These are phyloP conservation scores for Coemansia sp. DNA, from an alignment of 192 early-diverging fungal species.

Conservation along the genomic window DNA sequence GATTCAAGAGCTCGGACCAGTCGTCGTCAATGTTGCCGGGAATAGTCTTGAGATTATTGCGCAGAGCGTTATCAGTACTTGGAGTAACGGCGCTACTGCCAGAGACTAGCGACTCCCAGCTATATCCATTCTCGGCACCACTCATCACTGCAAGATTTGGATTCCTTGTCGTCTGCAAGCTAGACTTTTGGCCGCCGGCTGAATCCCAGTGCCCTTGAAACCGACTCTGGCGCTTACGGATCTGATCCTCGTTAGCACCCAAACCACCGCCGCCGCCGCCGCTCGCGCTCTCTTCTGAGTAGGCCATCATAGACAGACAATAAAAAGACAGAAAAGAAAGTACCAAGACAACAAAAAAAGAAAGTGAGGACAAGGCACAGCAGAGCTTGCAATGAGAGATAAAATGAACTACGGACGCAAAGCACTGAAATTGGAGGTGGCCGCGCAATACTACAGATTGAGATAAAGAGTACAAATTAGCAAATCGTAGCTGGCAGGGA, in stretches of 20 bases:
- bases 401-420: not conserved
- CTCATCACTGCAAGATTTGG: not conserved
- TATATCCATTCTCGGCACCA: conserved; percentile 17
- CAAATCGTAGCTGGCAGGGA: not conserved
- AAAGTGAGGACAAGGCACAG: not conserved
- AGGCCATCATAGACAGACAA: conserved; percentile 29
- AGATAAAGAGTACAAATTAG: conserved; percentile 14
- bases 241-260: conserved; percentile 29
- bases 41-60: conserved; percentile 25
- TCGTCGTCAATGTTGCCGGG: conserved; percentile 35
- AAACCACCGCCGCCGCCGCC: conserved; percentile 13
- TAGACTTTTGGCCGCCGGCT: conserved; percentile 16
- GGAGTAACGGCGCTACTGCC: conserved; percentile 16
- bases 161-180: conserved; percentile 10
- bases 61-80: conserved; percentile 19
- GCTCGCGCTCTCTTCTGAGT: conserved; percentile 23
- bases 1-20: conserved; percentile 47
- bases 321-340: conserved; percentile 1
- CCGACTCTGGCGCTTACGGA: conserved; percentile 46
- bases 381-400: not conserved
- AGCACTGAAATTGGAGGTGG: not conserved
- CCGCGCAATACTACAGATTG: not conserved
- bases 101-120: conserved; percentile 35
- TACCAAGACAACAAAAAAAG: conserved; percentile 5
- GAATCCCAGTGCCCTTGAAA: conserved; percentile 53